Percentiles rank a stretch among this genome's conserved stretches.
These are phyloP conservation scores for Moesziomyces parantarcticus DNA, from an alignment of 1,284 basidiomycete species.

Conservation along the genomic window DNA sequence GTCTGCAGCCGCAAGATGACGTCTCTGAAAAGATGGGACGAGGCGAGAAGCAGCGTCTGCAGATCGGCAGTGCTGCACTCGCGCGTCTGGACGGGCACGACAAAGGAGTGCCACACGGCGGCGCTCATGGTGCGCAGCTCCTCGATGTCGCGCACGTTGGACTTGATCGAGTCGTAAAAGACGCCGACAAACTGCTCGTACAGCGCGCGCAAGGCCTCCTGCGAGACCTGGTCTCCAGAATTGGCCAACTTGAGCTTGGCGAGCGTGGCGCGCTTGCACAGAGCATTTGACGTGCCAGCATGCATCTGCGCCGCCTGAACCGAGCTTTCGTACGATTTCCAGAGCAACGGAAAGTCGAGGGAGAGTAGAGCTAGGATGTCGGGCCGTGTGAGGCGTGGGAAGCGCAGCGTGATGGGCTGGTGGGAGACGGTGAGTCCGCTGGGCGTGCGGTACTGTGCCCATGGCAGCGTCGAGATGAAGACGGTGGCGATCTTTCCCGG, in stretches of 20 bases:
- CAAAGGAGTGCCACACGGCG: conserved; percentile 57
- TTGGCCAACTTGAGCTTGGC: conserved; percentile 20
- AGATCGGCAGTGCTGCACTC: conserved; percentile 26
- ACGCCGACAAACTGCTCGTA: conserved; percentile 44
- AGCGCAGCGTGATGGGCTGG: conserved; percentile 47
- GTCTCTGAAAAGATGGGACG: conserved; percentile 50
- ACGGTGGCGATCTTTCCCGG: conserved; percentile 47
- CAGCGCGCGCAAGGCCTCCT: conserved; percentile 19
- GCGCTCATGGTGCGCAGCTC: conserved; percentile 52
- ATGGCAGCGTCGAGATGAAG: conserved; percentile 49
- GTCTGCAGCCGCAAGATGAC: conserved; percentile 56
- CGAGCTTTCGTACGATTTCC: conserved; percentile 30
- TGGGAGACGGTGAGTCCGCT: conserved; percentile 45
- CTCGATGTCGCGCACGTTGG: conserved; percentile 49
- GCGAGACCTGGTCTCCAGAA: conserved; percentile 15
- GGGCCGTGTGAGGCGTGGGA: conserved; percentile 37
- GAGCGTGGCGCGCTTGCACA: conserved; percentile 10
- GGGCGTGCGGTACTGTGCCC: conserved; percentile 51
- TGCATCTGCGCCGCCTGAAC: conserved; percentile 36
- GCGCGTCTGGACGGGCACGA: conserved; percentile 49
- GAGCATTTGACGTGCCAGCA: conserved; percentile 21
- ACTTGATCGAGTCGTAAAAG: conserved; percentile 58
- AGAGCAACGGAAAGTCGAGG: conserved; percentile 33
- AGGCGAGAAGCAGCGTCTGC: conserved; percentile 38
- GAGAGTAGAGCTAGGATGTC: conserved; percentile 50